Evolutionary conservation across 495 filamentous ascomycete species (phyloP), one percentile per base, ranked within the genome.

Genomic region (Jackrogersella multiformis): DNA sequence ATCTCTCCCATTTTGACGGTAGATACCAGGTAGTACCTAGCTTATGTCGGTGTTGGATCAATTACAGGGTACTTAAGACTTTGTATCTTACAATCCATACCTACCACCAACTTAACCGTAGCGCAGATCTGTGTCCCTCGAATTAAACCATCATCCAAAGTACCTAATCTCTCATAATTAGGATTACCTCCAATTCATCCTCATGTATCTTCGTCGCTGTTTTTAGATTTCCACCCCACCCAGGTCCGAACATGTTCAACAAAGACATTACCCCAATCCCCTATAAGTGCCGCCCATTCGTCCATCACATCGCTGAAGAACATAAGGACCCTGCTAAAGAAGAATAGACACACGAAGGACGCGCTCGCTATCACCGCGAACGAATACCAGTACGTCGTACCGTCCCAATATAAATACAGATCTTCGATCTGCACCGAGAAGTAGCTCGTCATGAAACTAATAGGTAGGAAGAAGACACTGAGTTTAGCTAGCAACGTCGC

Each of bases 401-500:
- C 72, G 0, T 81, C 86, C 75, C 90, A 94, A 15, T 81, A 76
- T 4, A 74, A 79, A 42, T 84, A 77, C 7, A 90, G 73, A 10
- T 87, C 87, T 20, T 76, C 70, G 42, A 95, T 82, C 71, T 92
- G 85, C 16, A 89, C 86, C 1, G 87, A 90, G 71, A 95, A 96
- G 78, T 94, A 96, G n/a, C 81, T 89, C 9, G 90, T 93, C 85
- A 95, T 88, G 34, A 96, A 80, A 64, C 87, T 91, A 64, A 96
- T 88, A 2, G 92, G 92, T 42, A 96, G 79, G 78, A 96, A 96
- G 42, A 96, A 79, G 48, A 96, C 92, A 10, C 89, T 92, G 42
- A 90, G 86, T 72, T 94, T 94, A 23, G 90, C 91, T 12, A 96
- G 79, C n/a, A 95, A 78, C 36, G 93, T 91, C 0, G 92, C 93